Conservation (phyloP, 2,329 filamentous ascomycete genomes). For the Pseudopyricularia javanii region DNA sequence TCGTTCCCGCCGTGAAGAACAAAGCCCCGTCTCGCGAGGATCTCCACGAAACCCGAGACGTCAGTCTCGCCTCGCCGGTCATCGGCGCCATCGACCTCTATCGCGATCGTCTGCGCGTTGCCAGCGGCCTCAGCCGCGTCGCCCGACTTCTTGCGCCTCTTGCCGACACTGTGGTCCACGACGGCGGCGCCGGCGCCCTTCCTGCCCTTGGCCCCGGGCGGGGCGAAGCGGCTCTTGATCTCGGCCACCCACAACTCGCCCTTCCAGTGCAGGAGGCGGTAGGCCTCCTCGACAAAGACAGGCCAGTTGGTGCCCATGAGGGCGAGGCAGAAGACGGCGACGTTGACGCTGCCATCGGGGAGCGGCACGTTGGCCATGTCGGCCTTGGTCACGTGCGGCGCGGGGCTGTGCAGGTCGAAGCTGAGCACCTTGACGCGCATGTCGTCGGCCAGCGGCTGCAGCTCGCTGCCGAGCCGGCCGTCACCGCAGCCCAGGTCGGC, state of each 20-base stretch:
- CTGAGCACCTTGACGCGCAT: slow-evolving; percentile 66
- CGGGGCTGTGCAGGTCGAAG: slow-evolving; percentile 75
- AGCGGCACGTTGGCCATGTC: slow-evolving; percentile 81
- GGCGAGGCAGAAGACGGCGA: slow-evolving; percentile 89
- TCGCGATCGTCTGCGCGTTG: slow-evolving; percentile 41
- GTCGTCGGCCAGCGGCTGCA: slow-evolving; percentile 51
- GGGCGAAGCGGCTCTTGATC: slow-evolving; percentile 83
- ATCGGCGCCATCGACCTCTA: slow-evolving; percentile 59
- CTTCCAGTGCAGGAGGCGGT: slow-evolving; percentile 80
- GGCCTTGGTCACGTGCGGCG: slow-evolving; percentile 67
- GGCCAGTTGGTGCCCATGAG: slow-evolving; percentile 99
- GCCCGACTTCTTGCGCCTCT: slow-evolving; percentile 40
- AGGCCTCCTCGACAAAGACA: slow-evolving; percentile 91
- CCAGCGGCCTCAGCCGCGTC: slow-evolving; percentile 26
- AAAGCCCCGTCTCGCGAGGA: slow-evolving; percentile 70
- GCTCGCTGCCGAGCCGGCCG: slow-evolving; percentile 61
- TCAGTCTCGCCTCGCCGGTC: slow-evolving; percentile 64
- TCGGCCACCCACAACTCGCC: slow-evolving; percentile 96
- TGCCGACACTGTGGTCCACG: slow-evolving; percentile 61
- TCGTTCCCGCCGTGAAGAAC: slow-evolving; percentile 56
- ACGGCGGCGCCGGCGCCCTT: slow-evolving; percentile 18
- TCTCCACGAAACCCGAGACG: slow-evolving; percentile 75
- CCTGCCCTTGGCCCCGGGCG: slow-evolving; percentile 20
- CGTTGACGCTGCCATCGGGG: slow-evolving; percentile 61
- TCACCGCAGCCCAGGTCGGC: slow-evolving; percentile 93